Conservation (phyloP, 1,284 basidiomycete genomes). For the Clitocybe nebularis region DNA sequence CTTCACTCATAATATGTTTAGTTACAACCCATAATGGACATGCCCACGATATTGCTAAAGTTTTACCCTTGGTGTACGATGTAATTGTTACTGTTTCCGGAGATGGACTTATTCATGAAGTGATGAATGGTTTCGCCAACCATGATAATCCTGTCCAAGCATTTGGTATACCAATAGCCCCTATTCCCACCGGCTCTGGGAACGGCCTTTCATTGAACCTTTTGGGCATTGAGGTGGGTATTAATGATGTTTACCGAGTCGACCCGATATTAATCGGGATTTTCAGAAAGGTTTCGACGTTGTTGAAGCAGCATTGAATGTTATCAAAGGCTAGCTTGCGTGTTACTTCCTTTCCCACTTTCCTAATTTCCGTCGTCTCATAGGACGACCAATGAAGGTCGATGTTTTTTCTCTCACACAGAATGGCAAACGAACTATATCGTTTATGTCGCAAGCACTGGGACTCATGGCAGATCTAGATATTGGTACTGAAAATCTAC, state of each 20-base stretch:
- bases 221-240: conserved; percentile 56
- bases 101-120: conserved; percentile 87
- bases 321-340: conserved; percentile 76
- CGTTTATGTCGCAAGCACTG: conserved; percentile 85
- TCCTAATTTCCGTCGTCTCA: conserved; percentile 5
- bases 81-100: conserved; percentile 85
- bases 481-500: conserved; percentile 80
- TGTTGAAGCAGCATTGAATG: conserved; percentile 74
- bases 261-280: neutral
- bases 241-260: neutral
- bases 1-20: conserved; percentile 24
- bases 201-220: conserved; percentile 81
- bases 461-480: conserved; percentile 94
- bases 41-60: conserved; percentile 67
- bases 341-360: neutral
- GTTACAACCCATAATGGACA: conserved; percentile 75
- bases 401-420: conserved; percentile 84
- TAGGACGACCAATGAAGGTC: conserved; percentile 68
- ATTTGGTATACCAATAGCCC: conserved; percentile 74
- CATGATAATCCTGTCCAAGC: conserved; percentile 69
- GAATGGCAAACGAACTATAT: conserved; percentile 63
- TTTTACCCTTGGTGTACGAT: conserved; percentile 66
- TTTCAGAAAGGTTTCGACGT: conserved; percentile 71
- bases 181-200: conserved; percentile 86
- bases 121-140: conserved; percentile 87